Base-by-base conservation (phyloP, 257 asterid genomes). In the Solanum etuberosum region DNA sequence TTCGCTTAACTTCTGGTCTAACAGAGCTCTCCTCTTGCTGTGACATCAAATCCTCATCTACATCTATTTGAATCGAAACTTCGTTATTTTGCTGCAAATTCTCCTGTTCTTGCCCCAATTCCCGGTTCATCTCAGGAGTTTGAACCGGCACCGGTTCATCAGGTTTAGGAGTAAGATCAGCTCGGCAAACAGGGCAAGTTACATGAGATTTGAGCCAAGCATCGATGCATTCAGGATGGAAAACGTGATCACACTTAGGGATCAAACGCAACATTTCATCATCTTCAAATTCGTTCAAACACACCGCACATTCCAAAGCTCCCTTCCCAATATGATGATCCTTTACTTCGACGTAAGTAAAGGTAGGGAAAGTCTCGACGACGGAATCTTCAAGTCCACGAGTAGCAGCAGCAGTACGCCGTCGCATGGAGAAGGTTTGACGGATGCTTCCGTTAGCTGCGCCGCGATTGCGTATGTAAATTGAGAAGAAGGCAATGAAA, bases 141-240 rank as follows among this genome's bases (percentile, higher is more conserved):
- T 13, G 88, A 70, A 16, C 89, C 86, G 92, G 84, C 5, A 27
- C 92, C 57, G 84, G 84, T 1, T 89, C 93, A 0, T 83, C 92
- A 32, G 95, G 32, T 9, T 87, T 87, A 1, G 93, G 94, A 0
- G 72, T 89, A 29, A 97, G 89, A 63, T 95, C 88, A 57, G 99
- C 96, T 11, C 99, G 80, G 90, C 99, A 97, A 85, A 97, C 99
- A 0, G 99, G 99, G 86, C 99, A 97, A 4, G 99, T 97, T 38
- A 92, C 93, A 89, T 97, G 99, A 2, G 94, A 93, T 77, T 87
- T 90, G 40, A 97, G 96, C 99, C 99, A 97, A 9, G 97, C 93
- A 86, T 95, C 99, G 84, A 97, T 95, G 61, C 99, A 97, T 54
- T 93, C 96, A 3, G 98, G 96, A 86, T 96, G 99, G 80, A 96